Conservation (phyloP, 2,329 filamentous ascomycete genomes). For the Alternaria sp. region DNA sequence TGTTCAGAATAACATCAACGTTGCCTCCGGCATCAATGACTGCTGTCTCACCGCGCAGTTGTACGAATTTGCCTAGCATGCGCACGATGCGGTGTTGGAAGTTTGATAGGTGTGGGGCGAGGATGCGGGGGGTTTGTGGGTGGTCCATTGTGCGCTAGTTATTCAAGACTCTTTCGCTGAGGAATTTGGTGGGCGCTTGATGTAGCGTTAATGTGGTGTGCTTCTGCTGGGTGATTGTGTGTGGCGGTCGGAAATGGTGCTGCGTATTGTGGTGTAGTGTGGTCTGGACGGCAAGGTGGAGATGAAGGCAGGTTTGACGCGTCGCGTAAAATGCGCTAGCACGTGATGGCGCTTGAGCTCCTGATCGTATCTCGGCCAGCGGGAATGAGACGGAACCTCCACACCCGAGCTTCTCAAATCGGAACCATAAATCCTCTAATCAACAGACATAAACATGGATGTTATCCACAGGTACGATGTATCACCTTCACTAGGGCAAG, state of each 20-base stretch:
- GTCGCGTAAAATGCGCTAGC: slow-evolving; percentile 12
- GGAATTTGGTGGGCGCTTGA: not conserved
- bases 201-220: not conserved
- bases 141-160: slow-evolving; percentile 33
- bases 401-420: not conserved
- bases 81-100: slow-evolving; percentile 78
- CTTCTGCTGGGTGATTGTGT: not conserved
- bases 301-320: slow-evolving; percentile 8
- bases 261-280: not conserved
- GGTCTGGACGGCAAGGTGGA: not conserved
- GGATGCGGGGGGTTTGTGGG: slow-evolving; percentile 75
- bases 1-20: slow-evolving; percentile 75
- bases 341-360: slow-evolving; percentile 7
- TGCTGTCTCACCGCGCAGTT: slow-evolving; percentile 81
- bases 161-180: too few species aligned
- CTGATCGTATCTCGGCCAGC: not conserved
- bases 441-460: not conserved
- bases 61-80: slow-evolving; percentile 81
- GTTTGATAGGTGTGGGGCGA: slow-evolving; percentile 76
- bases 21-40: slow-evolving; percentile 79
- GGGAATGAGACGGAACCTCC: not conserved
- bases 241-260: not conserved
- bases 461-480: too few species aligned
- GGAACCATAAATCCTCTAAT: not conserved
- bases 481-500: not conserved